Evolutionary conservation across 306 rosid genomes (phyloP).

Genomic region (Leucaena leucocephala): DNA sequence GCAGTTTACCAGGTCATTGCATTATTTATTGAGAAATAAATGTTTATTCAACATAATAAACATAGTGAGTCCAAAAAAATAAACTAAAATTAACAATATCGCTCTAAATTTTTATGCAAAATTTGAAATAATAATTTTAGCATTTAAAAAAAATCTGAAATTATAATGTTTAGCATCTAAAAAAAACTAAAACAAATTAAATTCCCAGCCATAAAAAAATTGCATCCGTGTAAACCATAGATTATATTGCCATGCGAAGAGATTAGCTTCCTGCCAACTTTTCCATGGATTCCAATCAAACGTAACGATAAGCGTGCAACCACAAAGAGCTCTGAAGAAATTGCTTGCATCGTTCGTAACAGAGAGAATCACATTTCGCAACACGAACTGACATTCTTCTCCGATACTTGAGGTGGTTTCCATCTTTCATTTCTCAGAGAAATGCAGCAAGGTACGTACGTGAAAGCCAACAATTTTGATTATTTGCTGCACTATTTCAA

Average conservation of each 20-base stretch:
- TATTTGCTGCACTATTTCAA: not conserved
- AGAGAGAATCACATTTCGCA: not conserved
- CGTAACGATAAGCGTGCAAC: slow-evolving; percentile 29
- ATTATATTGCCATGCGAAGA: slow-evolving; percentile 28
- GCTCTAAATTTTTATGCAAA: too few species aligned
- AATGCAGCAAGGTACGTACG: slow-evolving; percentile 54
- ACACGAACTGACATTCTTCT: slow-evolving; percentile 8
- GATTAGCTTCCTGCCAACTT: slow-evolving; percentile 34
- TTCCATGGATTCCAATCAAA: slow-evolving; percentile 20
- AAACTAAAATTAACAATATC: too few species aligned
- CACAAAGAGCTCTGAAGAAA: slow-evolving; percentile 34
- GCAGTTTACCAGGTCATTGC: too few species aligned
- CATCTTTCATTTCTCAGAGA: slow-evolving; percentile 42
- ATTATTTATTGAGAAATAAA: too few species aligned
- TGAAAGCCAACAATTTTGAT: not conserved
- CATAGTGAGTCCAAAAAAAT: too few species aligned
- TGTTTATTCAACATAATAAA: too few species aligned
- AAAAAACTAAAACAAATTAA: not conserved
- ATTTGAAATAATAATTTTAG: too few species aligned
- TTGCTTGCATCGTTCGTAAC: slow-evolving; percentile 26
- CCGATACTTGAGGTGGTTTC: slow-evolving; percentile 22
- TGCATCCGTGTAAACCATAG: slow-evolving; percentile 21
- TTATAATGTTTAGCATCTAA: not conserved
- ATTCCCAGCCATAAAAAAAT: slow-evolving; percentile 11
- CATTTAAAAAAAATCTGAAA: not conserved